Evolutionary conservation across 2,329 filamentous ascomycete genomes (phyloP).

Genomic region (Seiridium unicorne): DNA sequence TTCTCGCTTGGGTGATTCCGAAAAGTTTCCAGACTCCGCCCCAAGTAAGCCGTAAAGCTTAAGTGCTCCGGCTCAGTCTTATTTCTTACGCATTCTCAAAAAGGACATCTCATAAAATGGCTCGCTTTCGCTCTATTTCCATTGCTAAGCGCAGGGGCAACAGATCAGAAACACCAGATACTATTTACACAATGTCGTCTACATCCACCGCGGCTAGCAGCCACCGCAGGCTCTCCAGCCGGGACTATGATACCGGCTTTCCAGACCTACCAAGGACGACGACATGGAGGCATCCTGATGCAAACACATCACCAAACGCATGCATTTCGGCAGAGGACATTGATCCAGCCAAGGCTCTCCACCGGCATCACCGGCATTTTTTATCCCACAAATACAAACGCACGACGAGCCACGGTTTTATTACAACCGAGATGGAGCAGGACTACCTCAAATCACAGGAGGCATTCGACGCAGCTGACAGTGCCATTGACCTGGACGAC

Average conservation of each 20-base stretch:
- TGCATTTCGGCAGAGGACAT: slow-evolving; percentile 55
- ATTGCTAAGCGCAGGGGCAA: slow-evolving; percentile 1
- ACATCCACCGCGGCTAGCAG: slow-evolving; percentile 18
- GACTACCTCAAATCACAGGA: slow-evolving; percentile 24
- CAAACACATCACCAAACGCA: slow-evolving; percentile 55
- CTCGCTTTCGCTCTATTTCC: slow-evolving; percentile 3
- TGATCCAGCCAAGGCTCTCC: slow-evolving; percentile 38
- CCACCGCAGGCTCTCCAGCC: slow-evolving; percentile 25
- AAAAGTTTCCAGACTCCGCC: not conserved
- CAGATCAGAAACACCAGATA: not conserved
- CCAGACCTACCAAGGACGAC: slow-evolving; percentile 50
- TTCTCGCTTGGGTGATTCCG: not conserved
- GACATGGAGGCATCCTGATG: slow-evolving; percentile 61
- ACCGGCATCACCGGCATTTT: slow-evolving; percentile 45
- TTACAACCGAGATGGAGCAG: slow-evolving; percentile 35
- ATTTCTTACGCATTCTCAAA: not conserved
- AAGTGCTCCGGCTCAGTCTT: not conserved
- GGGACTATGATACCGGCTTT: slow-evolving; percentile 29
- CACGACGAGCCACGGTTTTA: slow-evolving; percentile 45
- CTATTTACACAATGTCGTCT: slow-evolving; percentile 23
- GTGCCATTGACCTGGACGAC: slow-evolving; percentile 17
- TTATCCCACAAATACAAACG: slow-evolving; percentile 42
- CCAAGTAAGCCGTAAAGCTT: slow-evolving; percentile 4
- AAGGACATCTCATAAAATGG: not conserved
- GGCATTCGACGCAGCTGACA: slow-evolving; percentile 18